Evolutionary conservation across 495 filamentous ascomycete species (phyloP).

Genomic region (Talaromyces stipitatus): DNA sequence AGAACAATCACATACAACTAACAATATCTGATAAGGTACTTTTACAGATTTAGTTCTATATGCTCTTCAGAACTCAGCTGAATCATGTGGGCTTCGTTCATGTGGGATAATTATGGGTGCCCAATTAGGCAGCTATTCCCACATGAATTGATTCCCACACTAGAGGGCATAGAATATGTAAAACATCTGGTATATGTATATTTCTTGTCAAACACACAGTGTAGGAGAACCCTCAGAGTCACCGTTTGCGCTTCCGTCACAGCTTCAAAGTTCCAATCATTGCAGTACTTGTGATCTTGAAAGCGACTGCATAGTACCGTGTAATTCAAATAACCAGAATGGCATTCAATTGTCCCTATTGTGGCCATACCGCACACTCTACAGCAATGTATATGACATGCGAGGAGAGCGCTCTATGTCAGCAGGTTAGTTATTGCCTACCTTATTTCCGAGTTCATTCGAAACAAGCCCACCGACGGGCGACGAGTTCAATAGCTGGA

Average conservation of each 20-base stretch:
- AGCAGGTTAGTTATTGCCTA: conserved; percentile 10
- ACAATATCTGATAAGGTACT: too few relatives aligned
- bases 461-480: too few relatives aligned
- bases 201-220: background rate
- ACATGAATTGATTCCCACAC: background rate
- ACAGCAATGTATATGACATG: background rate
- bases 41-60: background rate
- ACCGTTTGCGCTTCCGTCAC: background rate
- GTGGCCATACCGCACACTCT: conserved; percentile 28
- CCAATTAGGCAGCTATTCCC: conserved; percentile 8
- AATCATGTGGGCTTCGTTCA: background rate
- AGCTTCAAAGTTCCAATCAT: background rate
- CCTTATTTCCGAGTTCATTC: conserved; percentile 21
- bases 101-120: background rate
- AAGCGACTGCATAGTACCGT: background rate
- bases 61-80: background rate
- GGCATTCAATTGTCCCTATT: conserved; percentile 23
- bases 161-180: background rate
- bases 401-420: conserved; percentile 2
- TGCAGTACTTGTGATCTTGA: background rate
- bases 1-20: too few relatives aligned
- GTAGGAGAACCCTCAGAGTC: background rate
- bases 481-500: too few relatives aligned
- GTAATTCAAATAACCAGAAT: background rate
- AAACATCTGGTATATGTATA: background rate